Base-by-base conservation (phyloP, 768 basidiomycete genomes). In the Hericium rajendrae region DNA sequence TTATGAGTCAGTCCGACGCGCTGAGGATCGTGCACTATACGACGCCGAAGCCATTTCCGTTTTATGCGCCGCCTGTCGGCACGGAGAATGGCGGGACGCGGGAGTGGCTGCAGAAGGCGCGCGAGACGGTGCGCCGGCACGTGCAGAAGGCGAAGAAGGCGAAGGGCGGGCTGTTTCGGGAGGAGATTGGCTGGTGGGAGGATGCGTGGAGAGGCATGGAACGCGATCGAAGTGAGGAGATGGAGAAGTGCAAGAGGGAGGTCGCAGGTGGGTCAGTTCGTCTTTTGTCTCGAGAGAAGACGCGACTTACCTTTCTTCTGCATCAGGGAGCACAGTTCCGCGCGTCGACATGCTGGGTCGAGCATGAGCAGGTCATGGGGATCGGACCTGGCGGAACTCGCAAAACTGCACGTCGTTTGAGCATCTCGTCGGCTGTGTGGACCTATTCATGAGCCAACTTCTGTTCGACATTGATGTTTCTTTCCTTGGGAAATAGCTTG, bases 1-100 rank as follows among this genome's bases (percentile, higher is more conserved):
- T 46, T 15, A 46, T 46, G 63, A 57, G 69, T 62, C 8, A 60
- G 74, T 57, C 57, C 58, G 53, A 57, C 60, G 6, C 71, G 74
- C 57, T 72, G 50, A 63, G 71, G 38, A 63, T 75, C 51, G 65
- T 75, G 22, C 75, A 75, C 58, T 76, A 74, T 60, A 72, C 75
- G n/a, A 54, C 71, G 49, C 64, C 68, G 59, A 61, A 77, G 63
- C 67, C 69, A 39, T 68, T 62, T 58, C 59, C 40, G 50, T 57
- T 39, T 49, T 55, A 54, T 40, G 59, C 57, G 43, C 50, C 51
- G 51, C 32, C 32, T 32, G 32, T 32, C 8, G 32, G 32, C 32
- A 32, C 32, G 32, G 46, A 54, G 40, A 60, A 67, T 15, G n/a
- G 20, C 43, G n/a, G 16, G 3, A 20, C n/a, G n/a, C n/a, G 43